Base-by-base conservation (phyloP, 768 basidiomycete species). In the Tremella fuciformis region DNA sequence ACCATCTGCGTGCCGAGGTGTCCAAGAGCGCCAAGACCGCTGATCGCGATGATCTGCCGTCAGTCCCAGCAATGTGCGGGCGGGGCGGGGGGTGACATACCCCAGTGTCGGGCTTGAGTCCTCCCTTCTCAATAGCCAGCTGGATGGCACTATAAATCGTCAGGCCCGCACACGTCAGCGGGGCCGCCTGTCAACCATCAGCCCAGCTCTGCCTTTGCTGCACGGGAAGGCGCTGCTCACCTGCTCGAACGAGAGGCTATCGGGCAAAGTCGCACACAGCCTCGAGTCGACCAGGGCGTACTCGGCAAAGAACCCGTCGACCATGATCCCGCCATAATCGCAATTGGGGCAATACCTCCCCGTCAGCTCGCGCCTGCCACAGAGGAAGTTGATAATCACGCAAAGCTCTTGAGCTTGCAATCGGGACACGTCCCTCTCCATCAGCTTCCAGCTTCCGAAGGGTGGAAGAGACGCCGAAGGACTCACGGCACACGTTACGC, bases 21-120 rank as follows among this genome's bases (percentile, higher is more conserved):
- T 9, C 65, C 65, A n/a, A 66, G 25, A 3, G 65, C 65, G 6
- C 65, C 65, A 7, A 66, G 37, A 4, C 65, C 65, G 47, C 55
- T 60, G 34, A 66, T 66, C 8, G 51, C 64, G 11, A 65, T 34
- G n/a, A 64, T 49, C 39, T 64, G n/a, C 1, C 18, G 15, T 16
- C n/a, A 40, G 37, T 3, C 16, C 4, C 8, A 8, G 24, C 42
- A 4, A 46, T 19, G 11, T 37, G 50, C 22, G 39, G 6, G 26
- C 41, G 8, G 8, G 24, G 34, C 8, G 34, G 24, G 3, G 47
- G 37, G 9, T 1, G 22, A 18, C 42, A 6, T 21, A 50, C 25
- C 9, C 49, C 49, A 8, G 26, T 18, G 2, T 58, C 62, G n/a
- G 49, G 40, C 47, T 60, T 60, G 24, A 66, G 46, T 50, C 54